Evolutionary conservation across 108 stramenopile species (phyloP).

Genomic region (Nitzschia inconspicua): DNA sequence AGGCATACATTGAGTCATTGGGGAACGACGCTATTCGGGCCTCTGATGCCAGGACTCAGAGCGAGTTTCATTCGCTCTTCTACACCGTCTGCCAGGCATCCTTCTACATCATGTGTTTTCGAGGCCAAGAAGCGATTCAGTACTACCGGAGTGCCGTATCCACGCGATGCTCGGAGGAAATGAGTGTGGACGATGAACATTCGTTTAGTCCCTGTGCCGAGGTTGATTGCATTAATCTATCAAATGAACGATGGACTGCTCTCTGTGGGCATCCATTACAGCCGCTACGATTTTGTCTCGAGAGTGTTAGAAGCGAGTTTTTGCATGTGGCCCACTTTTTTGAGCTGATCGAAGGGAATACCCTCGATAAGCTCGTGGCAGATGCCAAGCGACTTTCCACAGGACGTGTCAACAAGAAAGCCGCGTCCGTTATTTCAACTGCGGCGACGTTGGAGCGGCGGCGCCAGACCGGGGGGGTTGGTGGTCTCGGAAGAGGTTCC

Average conservation of each 20-base stretch:
- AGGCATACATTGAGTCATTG: conserved; percentile 70
- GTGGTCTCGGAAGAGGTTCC: conserved; percentile 82
- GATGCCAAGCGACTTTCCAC: conserved; percentile 30
- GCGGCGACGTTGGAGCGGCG: conserved; percentile 64
- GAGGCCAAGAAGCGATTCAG: conserved; percentile 71
- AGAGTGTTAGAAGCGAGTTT: conserved; percentile 92
- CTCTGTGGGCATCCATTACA: conserved; percentile 69
- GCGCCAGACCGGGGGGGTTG: conserved; percentile 77
- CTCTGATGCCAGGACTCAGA: conserved; percentile 48
- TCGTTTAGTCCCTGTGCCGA: too few species aligned
- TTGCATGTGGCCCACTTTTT: conserved; percentile 72
- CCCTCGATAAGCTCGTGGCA: conserved; percentile 25
- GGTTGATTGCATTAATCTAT: conserved; percentile 43
- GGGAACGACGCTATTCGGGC: conserved; percentile 24
- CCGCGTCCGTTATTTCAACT: conserved; percentile 56
- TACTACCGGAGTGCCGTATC: conserved; percentile 46
- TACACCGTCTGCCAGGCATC: conserved; percentile 95
- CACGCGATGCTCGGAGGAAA: conserved; percentile 2
- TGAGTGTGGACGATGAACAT: conserved; percentile 27
- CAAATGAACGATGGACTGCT: conserved; percentile 56
- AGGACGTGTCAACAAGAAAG: conserved; percentile 31
- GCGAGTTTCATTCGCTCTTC: conserved; percentile 82
- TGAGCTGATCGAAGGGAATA: conserved; percentile 15
- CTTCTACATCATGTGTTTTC: conserved; percentile 97
- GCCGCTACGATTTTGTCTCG: conserved; percentile 89